Evolutionary conservation across 805 yeast genomes (phyloP), one percentile per base, ranked within the genome.

Genomic region (Hyphopichia homilentoma): DNA sequence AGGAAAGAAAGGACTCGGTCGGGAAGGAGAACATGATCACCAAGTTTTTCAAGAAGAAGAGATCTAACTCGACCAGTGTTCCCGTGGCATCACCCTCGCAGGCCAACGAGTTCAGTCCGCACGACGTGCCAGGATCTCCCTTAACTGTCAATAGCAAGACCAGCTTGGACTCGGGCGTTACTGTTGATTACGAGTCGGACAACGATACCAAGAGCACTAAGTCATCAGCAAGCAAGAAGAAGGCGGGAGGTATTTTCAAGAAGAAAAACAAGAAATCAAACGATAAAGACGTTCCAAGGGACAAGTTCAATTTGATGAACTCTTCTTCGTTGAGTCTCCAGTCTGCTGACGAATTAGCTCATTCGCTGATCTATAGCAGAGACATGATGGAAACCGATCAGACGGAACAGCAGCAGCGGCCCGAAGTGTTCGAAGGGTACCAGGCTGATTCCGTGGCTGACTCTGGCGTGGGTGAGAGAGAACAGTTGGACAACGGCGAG

Each of bases 1-100:
- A 39, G 29, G 47, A 39, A 21, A 18, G 35, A 23, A 39, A 39
- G 29, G 47, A 39, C 21, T 9, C 33, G 4, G 34, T 40, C 7
- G 62, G 59, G 1, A 63, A 63, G 39, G 70, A 63, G 32, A 67
- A 62, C 37, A 60, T 65, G 27, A 64, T 67, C 19, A 43, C 60
- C 16, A 65, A 66, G 41, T 50, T 67, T 11, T 67, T 67, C 49
- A 65, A 61, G 46, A 56, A 58, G 40, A 58, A 58, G 35, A 45
- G 59, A 29, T 45, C 54, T 27, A 47, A 39, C 18, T 47, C 47
- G n/a, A 25, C 16, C 5, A 25, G 28, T 25, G n/a, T 25, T 12
- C 14, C 19, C 12, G 34, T 25, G 8, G 7, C n/a, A 9, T 15
- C 11, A 31, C 7, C 14, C 7, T 8, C 14, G 13, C 14, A 12